Evolutionary conservation across 75 land plant genomes (phyloP), one percentile per base, ranked within the genome.

Genomic region (Ceratopteris richardii): DNA sequence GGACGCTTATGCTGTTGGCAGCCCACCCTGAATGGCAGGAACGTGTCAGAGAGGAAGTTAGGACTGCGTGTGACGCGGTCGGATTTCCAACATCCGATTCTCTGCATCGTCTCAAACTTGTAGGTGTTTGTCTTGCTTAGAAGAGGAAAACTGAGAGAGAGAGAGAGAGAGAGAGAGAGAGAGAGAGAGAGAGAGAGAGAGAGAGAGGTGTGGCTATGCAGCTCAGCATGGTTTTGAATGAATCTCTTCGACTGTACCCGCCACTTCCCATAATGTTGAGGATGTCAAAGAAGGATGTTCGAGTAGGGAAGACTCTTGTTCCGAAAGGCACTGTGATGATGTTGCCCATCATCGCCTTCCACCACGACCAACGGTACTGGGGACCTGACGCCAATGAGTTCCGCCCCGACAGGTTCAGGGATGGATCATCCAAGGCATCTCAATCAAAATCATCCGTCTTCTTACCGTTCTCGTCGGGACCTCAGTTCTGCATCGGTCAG

Each of bases 141-240:
- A n/a, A n/a, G n/a, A n/a, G n/a, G n/a, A n/a, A n/a, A n/a, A n/a
- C n/a, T n/a, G n/a, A n/a, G n/a, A n/a, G n/a, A n/a, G n/a, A n/a
- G n/a, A n/a, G n/a, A n/a, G n/a, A n/a, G n/a, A n/a, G n/a, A n/a
- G n/a, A n/a, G n/a, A n/a, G n/a, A n/a, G n/a, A n/a, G n/a, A n/a
- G n/a, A n/a, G n/a, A n/a, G n/a, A n/a, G n/a, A n/a, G n/a, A n/a
- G n/a, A n/a, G n/a, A n/a, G n/a, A n/a, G n/a, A n/a, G n/a, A n/a
- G n/a, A n/a, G n/a, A n/a, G n/a, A n/a, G n/a, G n/a, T n/a, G n/a
- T n/a, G n/a, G n/a, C n/a, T n/a, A n/a, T 33, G 63, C 76, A 85
- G 88, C 55, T 82, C 51, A 69, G 57, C 19, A 82, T 79, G 89
- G 69, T 85, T 4, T n/a, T 82, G 13, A 67, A 82, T 19, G 89